Evolutionary conservation across 768 basidiomycete species (phyloP).

Genomic region (Lactarius hengduanensis): DNA sequence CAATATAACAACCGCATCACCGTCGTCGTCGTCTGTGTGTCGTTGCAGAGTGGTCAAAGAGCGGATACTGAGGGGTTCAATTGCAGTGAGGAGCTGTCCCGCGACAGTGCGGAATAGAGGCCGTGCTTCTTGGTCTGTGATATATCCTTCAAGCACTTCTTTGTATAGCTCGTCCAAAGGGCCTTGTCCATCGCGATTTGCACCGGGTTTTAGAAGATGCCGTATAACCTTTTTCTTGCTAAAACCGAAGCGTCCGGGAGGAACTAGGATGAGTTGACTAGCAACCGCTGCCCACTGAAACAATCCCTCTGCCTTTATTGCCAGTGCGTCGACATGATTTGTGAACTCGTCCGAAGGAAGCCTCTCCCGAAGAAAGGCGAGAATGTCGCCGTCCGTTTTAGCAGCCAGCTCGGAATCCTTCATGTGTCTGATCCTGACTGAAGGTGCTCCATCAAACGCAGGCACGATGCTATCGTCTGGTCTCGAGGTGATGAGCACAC

Average conservation of each 20-base stretch:
- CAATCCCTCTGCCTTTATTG: neutral
- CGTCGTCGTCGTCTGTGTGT: neutral
- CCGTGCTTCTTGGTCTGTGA: neutral
- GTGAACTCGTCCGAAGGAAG: neutral
- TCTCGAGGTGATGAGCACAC: neutral
- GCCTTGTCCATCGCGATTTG: neutral
- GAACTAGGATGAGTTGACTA: neutral
- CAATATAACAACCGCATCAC: neutral
- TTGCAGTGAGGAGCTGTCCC: neutral
- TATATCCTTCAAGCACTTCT: too few relatives aligned
- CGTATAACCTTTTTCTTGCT: too few relatives aligned
- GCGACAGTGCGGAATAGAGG: neutral
- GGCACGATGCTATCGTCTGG: neutral
- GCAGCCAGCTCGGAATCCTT: neutral
- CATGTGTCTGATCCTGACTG: neutral
- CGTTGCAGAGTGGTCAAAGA: neutral
- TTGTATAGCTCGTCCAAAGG: too few relatives aligned
- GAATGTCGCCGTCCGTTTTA: neutral
- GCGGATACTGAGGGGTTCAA: neutral
- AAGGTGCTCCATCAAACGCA: neutral
- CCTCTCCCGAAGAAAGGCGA: neutral
- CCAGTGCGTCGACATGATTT: neutral
- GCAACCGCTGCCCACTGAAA: neutral
- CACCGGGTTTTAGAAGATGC: too few relatives aligned
- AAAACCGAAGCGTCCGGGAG: too few relatives aligned